Conservation (phyloP, 176 grass and related monocot genomes). For the Eragrostis nindensis region DNA sequence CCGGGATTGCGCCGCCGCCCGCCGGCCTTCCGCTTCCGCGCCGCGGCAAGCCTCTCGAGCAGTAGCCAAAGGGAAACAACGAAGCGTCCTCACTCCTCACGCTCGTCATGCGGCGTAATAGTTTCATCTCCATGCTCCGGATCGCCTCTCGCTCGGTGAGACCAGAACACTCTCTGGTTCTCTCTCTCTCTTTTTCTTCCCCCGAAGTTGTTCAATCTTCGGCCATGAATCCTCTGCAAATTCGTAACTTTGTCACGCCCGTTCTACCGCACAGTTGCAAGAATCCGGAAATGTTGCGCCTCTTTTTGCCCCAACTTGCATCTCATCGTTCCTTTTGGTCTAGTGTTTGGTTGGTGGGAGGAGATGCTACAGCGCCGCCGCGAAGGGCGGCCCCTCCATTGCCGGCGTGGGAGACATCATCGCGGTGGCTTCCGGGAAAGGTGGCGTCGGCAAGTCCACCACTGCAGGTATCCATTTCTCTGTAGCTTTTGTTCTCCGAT, state of each 20-base stretch:
- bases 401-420: slow-evolving; percentile 70
- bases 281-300: neutral
- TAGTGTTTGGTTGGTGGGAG: slow-evolving; percentile 29
- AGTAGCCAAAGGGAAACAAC: neutral
- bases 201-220: neutral
- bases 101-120: neutral
- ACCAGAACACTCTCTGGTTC: neutral
- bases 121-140: slow-evolving; percentile 31
- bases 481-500: slow-evolving; percentile 7
- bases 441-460: slow-evolving; percentile 91
- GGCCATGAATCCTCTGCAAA: neutral
- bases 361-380: slow-evolving; percentile 56
- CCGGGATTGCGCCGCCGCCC: too few relatives aligned
- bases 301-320: neutral
- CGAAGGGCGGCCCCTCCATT: slow-evolving; percentile 58
- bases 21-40: too few relatives aligned
- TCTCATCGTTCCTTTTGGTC: neutral
- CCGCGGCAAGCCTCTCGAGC: too few relatives aligned
- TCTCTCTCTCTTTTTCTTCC: neutral
- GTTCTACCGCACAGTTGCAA: neutral
- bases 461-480: slow-evolving; percentile 72
- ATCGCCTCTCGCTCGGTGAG: slow-evolving; percentile 43
- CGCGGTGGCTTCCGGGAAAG: slow-evolving; percentile 90
- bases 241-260: neutral
- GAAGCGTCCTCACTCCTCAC: neutral